Base-by-base conservation (phyloP, 139 green algal genomes). In the Chlamydomonas eustigma region DNA sequence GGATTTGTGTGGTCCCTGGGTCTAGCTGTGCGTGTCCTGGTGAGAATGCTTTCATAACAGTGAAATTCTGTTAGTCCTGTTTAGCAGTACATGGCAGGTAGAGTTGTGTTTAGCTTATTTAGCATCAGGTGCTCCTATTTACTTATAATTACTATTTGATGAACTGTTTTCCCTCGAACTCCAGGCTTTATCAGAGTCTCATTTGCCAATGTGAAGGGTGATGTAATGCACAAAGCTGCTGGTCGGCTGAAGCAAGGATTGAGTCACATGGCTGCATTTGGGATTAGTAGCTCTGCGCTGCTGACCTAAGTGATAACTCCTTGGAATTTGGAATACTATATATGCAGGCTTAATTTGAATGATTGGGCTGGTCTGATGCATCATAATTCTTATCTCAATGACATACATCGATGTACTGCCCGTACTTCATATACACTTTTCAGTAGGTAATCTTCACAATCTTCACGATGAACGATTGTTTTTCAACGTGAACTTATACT, bases 1-100 rank as follows among this genome's bases (percentile, higher is more conserved):
- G 88, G 32, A 90, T 98, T n/a, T 39, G 36, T 2, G 66, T 80
- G 12, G 94, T 98, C 24, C 91, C 93, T 0, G 94, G 94, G 8
- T 91, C 81, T 25, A 76, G 86, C 0, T 97, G 91, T 75, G 94
- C 93, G 28, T 51, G 36, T 18, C 90, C 90, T 24, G 93, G 93
- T 79, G 51, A 66, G 76, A 58, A 18, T 58, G 12, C 18, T 12
- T 58, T 58, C 18, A 58, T 18, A 58, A 28, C 44, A 58, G 12
- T 58, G 44, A 58, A 18, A 12, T 58, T 58, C 44, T 58, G 44
- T 58, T 28, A 18, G 12, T 18, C 12, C 12, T 28, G 44, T 12
- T 28, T 58, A 12, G 12, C 44, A 12, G 18, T 58, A 18, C 44
- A 58, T 12, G 44, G 44, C 12, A 18, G 18, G 12, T 18, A 58